Base-by-base conservation (phyloP, 2,329 filamentous ascomycete species). In the Calonectria ilicicola region DNA sequence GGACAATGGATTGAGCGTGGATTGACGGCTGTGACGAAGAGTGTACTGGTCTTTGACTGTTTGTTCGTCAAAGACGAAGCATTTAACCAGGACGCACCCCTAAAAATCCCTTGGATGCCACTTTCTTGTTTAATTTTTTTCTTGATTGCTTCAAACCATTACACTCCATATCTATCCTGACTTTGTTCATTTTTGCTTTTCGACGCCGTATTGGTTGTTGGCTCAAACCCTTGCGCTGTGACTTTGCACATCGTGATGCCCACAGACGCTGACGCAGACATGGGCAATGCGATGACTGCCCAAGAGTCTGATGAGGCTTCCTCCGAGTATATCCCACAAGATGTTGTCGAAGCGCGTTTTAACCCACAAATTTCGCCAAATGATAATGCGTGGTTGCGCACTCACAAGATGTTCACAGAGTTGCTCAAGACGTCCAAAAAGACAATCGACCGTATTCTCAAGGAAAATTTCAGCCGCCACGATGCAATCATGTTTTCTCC, bases 401-500 rank as follows among this genome's bases (percentile, higher is more conserved):
- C 84, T 81, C 73, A 82, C 77, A 0, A 72, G 0, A 77, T 78
- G 17, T 86, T 86, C 65, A 69, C 70, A 1, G 47, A 68, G 2
- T 49, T 83, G 5, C 71, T 86, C 6, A 53, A 74, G 5, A 5
- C 14, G 6, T 72, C 78, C 0, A 60, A 70, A 0, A 68, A 75
- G 12, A 78, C 80, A 1, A 72, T 86, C 9, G 53, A 79, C 1
- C 40, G 80, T 0, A 81, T 87, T n/a, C 69, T 86, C 1, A 69
- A 81, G 3, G 71, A 74, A 1, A 76, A 75, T 26, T 87, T 87
- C 27, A 82, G 82, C 1, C 44, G 69, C 0, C 76, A 84, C 46
- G 85, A 86, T 69, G 76, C 80, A 23, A 72, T 67, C 1, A 67
- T 85, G 27, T 77, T 86, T 38, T 67, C 79, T 19, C 79, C 81